Percentiles rank a stretch among this genome's conserved stretches.
Evolutionary conservation across 169 alveolate species (phyloP).

Genomic region (Eimeria maxima): DNA sequence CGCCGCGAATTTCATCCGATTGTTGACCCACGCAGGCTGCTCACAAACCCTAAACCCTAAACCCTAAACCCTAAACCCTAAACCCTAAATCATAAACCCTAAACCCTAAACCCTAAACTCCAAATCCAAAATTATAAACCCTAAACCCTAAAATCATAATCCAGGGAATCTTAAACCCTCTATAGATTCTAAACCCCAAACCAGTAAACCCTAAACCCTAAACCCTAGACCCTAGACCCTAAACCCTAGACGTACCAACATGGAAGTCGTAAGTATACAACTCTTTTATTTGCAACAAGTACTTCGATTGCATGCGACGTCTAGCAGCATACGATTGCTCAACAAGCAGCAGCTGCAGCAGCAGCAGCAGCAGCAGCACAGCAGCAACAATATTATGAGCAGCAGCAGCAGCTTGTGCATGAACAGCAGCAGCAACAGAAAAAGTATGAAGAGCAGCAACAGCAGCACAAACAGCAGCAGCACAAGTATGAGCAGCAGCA

Average conservation of each 20-base stretch:
- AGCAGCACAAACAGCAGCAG: background rate
- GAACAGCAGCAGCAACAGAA: constrained; percentile 78
- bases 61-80: background rate
- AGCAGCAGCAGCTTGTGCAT: background rate
- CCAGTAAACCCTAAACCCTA: background rate
- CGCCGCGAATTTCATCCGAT: constrained; percentile 81
- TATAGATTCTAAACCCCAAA: background rate
- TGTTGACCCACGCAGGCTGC: constrained; percentile 79
- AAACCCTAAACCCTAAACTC: background rate
- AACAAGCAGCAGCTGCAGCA: background rate
- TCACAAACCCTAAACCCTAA: constrained; percentile 14
- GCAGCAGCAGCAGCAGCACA: background rate
- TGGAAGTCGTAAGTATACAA: constrained; percentile 98
- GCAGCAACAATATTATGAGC: too few species aligned
- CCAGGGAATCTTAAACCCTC: background rate
- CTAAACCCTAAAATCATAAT: background rate
- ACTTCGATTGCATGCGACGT: constrained; percentile 97
- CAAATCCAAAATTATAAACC: too few species aligned
- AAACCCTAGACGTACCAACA: constrained; percentile 89
- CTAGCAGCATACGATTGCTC: constrained; percentile 86
- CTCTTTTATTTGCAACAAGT: constrained; percentile 96
- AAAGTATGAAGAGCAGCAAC: constrained; percentile 73
- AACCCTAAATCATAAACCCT: background rate
- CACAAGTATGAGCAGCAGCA: constrained; percentile 1
- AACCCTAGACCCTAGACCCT: background rate